A percentile compares a stretch with the other conserved stretches of the same genome.
Conservation (phyloP, 805 yeast genomes). For the Metschnikowia cerradonensis region DNA sequence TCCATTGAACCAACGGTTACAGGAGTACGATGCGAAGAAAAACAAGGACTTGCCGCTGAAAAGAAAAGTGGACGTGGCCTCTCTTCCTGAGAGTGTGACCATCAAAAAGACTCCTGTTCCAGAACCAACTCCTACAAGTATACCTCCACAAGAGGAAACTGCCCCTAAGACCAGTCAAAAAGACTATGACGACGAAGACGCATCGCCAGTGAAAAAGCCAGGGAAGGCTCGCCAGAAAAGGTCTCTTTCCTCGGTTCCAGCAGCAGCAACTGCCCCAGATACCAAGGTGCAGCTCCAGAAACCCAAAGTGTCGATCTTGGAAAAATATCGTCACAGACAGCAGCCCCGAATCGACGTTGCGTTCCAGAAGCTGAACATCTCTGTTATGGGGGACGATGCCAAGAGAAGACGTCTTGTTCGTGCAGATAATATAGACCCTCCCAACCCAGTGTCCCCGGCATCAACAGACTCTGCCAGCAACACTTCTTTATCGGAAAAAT, state of each 20-base stretch:
- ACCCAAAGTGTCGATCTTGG: conserved; percentile 41
- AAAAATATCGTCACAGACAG: conserved; percentile 36
- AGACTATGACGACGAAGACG: conserved; percentile 30
- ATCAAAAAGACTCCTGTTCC: background rate
- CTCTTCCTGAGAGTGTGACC: background rate
- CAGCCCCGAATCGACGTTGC: conserved; percentile 31
- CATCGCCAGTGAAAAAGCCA: conserved; percentile 32
- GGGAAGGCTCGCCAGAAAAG: conserved; percentile 29
- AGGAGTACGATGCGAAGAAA: conserved; percentile 12
- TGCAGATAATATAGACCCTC: conserved; percentile 15
- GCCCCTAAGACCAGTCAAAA: background rate
- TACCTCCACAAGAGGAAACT: background rate
- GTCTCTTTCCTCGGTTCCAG: conserved; percentile 6
- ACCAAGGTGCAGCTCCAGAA: conserved; percentile 39
- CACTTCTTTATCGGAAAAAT: conserved; percentile 1
- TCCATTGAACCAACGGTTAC: conserved; percentile 13
- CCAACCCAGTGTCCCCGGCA: background rate
- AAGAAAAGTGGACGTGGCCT: background rate
- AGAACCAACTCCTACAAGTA: background rate
- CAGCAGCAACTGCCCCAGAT: conserved; percentile 13
- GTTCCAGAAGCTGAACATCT: conserved; percentile 14
- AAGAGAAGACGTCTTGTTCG: conserved; percentile 37
- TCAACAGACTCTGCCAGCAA: background rate
- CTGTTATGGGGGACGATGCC: conserved; percentile 19
- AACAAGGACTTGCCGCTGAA: background rate